phyloP scores from a whole-genome alignment of 148 eudicot genomes.

The Rhododendron vialii region DNA sequence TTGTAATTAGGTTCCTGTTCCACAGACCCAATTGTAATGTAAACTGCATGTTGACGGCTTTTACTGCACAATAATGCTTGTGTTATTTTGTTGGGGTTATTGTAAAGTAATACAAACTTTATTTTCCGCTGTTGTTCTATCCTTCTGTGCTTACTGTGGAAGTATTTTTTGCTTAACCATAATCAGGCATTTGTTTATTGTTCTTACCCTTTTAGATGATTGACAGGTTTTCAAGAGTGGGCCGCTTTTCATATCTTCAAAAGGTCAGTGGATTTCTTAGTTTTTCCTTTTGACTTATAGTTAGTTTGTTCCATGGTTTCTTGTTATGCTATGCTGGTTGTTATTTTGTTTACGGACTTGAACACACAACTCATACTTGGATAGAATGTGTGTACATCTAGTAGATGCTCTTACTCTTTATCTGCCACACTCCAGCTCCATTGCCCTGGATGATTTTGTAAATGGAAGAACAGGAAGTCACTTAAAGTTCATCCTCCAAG shows the following conservation, averaged over 20 bases:
- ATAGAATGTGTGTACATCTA: background rate
- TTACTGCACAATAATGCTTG: background rate
- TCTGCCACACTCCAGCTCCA: background rate
- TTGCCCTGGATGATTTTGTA: background rate
- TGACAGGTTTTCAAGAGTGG: conserved; percentile 95
- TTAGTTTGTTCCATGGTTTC: background rate
- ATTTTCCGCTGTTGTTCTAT: background rate
- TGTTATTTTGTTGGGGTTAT: background rate
- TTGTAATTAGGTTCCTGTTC: background rate
- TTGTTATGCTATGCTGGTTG: background rate
- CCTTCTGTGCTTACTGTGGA: background rate
- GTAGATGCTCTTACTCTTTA: background rate
- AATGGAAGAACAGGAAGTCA: background rate
- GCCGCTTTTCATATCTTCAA: conserved; percentile 92
- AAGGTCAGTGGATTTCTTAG: conserved; percentile 51
- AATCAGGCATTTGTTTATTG: background rate
- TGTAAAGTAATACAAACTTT: background rate
- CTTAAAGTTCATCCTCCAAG: background rate
- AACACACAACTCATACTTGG: background rate
- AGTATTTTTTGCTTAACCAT: background rate
- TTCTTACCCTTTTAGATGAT: conserved; percentile 13
- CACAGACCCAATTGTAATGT: background rate
- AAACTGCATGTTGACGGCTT: background rate
- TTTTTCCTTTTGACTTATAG: background rate
- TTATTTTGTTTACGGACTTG: background rate